Conservation (phyloP, 257 asterid genomes). For the Lantana camara region DNA sequence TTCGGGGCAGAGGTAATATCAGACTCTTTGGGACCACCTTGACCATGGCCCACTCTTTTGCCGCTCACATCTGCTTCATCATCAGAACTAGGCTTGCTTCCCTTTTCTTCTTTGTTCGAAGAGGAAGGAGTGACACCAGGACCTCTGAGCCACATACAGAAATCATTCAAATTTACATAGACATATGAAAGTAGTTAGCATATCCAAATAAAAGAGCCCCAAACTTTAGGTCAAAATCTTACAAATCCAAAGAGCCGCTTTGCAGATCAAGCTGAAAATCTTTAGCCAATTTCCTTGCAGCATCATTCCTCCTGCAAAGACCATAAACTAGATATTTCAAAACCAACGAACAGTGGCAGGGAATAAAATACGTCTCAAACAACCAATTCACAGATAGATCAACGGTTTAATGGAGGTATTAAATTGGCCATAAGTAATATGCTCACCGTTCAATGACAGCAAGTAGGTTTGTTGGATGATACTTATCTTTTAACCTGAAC, state of each 20-base stretch:
- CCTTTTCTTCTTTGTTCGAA: slow-evolving; percentile 64
- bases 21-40: slow-evolving; percentile 58
- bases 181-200: background rate
- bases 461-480: slow-evolving; percentile 88
- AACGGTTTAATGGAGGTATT: slow-evolving; percentile 1
- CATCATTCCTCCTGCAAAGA: slow-evolving; percentile 85
- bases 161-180: slow-evolving; percentile 15
- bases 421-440: background rate
- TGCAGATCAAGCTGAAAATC: slow-evolving; percentile 91
- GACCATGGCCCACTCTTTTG: slow-evolving; percentile 68
- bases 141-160: slow-evolving; percentile 65
- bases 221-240: too few relatives aligned
- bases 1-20: slow-evolving; percentile 76
- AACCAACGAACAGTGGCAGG: too few relatives aligned
- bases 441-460: slow-evolving; percentile 83
- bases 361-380: too few relatives aligned
- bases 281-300: slow-evolving; percentile 74
- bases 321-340: too few relatives aligned
- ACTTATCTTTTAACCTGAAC: slow-evolving; percentile 93
- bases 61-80: slow-evolving; percentile 76
- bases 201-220: slow-evolving; percentile 19
- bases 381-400: too few relatives aligned
- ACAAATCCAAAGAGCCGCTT: slow-evolving; percentile 86
- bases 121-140: slow-evolving; percentile 69
- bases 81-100: slow-evolving; percentile 72